Base-by-base conservation (phyloP, 176 grass and related monocot species). In the Zea luxurians region DNA sequence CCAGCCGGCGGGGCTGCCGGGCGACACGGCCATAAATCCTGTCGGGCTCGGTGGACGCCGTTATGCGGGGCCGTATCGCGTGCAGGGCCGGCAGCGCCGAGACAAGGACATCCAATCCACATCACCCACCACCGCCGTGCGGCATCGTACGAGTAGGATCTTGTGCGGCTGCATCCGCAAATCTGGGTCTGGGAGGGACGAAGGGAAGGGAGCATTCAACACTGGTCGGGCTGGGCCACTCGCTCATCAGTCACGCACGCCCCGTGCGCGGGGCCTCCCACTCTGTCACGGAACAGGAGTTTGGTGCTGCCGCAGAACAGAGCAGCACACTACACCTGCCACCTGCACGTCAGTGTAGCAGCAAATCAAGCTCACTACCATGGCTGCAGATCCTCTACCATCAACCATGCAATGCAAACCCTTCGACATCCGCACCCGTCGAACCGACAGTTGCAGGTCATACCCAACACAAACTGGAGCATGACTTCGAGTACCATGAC, bases 11-110 rank as follows among this genome's bases (percentile, higher is more conserved):
- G 18, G 18, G 18, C 18, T 27, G 60, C 13, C 50, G 71, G 3
- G 17, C 61, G 46, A 78, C 75, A 78, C 62, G 62, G 62, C 62
- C 47, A 78, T 78, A 54, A 78, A 78, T 78, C 38, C 47, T 45
- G 35, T 21, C 17, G 17, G 76, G 37, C 52, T 38, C 7, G 62
- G 13, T 37, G 46, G 61, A 20, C 66, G 66, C 42, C 66, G 17
- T 68, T 21, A 68, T 11, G 4, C 10, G 1, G 1, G 13, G 3
- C 64, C 35, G 62, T 64, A 64, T 64, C 36, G 12, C 10, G 27
- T 11, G 21, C 0, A 35, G 12, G 62, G 13, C n/a, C 55, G 55
- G 55, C n/a, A 59, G 55, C n/a, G 55, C 55, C 55, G 55, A 59
- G 55, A 59, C 55, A 21, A 20, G 10, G 55, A 21, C n/a, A 59